Percentiles rank a stretch among this genome's conserved stretches.
phyloP scores from a whole-genome alignment of 2,329 filamentous ascomycete species.

The Grosmannia huntii region DNA sequence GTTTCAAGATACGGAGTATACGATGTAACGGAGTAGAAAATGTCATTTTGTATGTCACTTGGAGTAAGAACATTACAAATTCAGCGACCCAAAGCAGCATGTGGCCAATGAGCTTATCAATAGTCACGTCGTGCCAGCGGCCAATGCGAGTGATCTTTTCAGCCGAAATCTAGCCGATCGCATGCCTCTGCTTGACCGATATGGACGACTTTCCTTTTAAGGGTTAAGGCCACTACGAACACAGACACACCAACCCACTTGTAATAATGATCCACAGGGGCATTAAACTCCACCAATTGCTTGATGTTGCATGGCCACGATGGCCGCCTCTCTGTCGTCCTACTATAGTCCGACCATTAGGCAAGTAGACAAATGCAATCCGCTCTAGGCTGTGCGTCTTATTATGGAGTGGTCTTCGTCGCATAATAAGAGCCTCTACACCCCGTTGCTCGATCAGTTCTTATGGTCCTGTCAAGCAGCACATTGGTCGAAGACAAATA shows the following conservation, averaged over 20 bases:
- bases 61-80: not conserved
- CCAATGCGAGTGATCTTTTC: not conserved
- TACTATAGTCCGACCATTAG: no score
- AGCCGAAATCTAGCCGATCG: no score
- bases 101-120: not conserved
- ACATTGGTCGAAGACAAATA: no score
- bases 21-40: no score
- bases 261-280: not conserved
- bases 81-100: not conserved
- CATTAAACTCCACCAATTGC: not conserved
- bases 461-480: no score
- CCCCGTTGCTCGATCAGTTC: not conserved
- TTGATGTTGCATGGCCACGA: not conserved
- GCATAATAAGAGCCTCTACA: no score
- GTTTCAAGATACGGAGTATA: no score
- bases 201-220: not conserved
- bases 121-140: not conserved
- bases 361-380: not conserved
- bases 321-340: not conserved
- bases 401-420: no score
- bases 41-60: not conserved
- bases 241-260: not conserved
- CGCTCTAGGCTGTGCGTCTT: no score
- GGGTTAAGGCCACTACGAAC: not conserved
- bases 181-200: not conserved